Percentiles rank a stretch among this genome's conserved stretches.
Evolutionary conservation across 2,329 filamentous ascomycete species (phyloP).

Genomic region (Sporothrix luriei): DNA sequence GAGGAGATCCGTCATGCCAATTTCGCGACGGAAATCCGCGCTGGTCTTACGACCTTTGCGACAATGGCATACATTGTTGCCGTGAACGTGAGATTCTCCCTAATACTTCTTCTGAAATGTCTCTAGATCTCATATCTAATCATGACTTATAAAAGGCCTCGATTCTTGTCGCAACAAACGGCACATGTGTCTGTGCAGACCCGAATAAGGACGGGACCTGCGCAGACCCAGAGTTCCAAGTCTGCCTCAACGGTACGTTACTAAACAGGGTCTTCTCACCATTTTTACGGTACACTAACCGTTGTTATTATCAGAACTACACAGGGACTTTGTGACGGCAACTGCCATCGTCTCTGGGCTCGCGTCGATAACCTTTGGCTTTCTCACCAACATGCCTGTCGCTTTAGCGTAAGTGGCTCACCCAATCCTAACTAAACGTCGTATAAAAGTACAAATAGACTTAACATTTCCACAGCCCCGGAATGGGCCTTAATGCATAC

Average conservation of each 20-base stretch:
- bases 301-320: slow-evolving; percentile 52
- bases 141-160: slow-evolving; percentile 54
- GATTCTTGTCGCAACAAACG: slow-evolving; percentile 74
- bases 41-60: slow-evolving; percentile 77
- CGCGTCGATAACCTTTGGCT: slow-evolving; percentile 74
- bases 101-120: neutral
- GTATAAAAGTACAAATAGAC: neutral
- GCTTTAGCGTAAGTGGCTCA: slow-evolving; percentile 63
- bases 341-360: slow-evolving; percentile 80
- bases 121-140: neutral
- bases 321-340: slow-evolving; percentile 77
- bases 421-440: neutral
- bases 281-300: no score
- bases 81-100: slow-evolving; percentile 57
- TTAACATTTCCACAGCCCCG: slow-evolving; percentile 51
- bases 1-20: slow-evolving; percentile 67
- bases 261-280: neutral
- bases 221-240: slow-evolving; percentile 41
- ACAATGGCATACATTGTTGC: slow-evolving; percentile 87
- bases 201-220: slow-evolving; percentile 24
- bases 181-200: slow-evolving; percentile 66
- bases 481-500: slow-evolving; percentile 69
- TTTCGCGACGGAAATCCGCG: slow-evolving; percentile 77
- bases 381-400: slow-evolving; percentile 79
- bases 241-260: slow-evolving; percentile 26